Conservation (phyloP, 306 rosid species). For the Gastrolobium bilobum region DNA sequence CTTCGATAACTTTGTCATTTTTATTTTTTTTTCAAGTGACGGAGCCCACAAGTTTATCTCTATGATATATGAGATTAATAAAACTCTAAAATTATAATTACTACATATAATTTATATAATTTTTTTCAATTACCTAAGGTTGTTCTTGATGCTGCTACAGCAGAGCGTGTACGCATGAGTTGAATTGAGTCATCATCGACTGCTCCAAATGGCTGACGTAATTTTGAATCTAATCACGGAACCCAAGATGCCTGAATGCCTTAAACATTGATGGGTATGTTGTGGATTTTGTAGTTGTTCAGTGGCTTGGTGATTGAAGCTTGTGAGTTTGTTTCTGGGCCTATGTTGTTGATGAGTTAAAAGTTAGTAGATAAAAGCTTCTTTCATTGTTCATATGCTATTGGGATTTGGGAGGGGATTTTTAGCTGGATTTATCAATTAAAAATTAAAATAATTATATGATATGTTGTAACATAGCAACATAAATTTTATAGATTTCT, state of each 20-base stretch:
- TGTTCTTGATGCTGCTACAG: not conserved
- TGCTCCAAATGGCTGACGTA: slow-evolving; percentile 31
- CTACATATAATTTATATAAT: not conserved
- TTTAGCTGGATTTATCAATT: not conserved
- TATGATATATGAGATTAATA: too few relatives aligned
- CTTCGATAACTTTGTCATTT: too few relatives aligned
- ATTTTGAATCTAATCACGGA: slow-evolving; percentile 20
- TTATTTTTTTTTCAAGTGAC: too few relatives aligned
- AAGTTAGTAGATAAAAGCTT: not conserved
- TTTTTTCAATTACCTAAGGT: not conserved
- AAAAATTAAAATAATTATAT: not conserved
- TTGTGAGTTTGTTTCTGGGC: slow-evolving; percentile 17
- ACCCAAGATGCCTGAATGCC: not conserved
- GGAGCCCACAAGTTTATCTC: too few relatives aligned
- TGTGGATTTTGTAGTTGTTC: not conserved
- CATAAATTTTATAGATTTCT: not conserved
- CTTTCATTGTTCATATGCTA: slow-evolving; percentile 17
- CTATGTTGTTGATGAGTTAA: not conserved
- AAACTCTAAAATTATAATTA: not conserved
- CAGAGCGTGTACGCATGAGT: slow-evolving; percentile 1
- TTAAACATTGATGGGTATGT: not conserved
- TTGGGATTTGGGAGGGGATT: not conserved
- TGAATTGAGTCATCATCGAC: not conserved
- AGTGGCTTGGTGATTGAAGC: slow-evolving; percentile 8
- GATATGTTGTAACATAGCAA: not conserved